Percentiles rank a stretch among this genome's conserved stretches.
Evolutionary conservation across 495 filamentous ascomycete genomes (phyloP).

Genomic region (Annulohypoxylon bovei): DNA sequence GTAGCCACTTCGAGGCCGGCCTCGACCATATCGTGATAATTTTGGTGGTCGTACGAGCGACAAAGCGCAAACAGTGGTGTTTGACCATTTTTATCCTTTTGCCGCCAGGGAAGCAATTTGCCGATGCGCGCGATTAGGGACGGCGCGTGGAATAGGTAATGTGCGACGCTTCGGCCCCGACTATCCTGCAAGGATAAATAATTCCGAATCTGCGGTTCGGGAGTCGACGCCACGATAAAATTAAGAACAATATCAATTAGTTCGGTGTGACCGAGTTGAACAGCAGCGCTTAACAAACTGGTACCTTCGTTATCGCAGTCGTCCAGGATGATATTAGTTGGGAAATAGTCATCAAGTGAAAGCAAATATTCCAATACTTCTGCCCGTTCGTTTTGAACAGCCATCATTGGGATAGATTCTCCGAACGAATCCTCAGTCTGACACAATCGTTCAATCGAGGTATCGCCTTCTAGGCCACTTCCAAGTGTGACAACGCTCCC

Average conservation of each 20-base stretch:
- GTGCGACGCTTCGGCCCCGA: constrained; percentile 86
- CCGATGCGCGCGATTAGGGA: constrained; percentile 79
- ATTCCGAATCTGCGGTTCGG: constrained; percentile 57
- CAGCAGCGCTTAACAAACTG: constrained; percentile 90
- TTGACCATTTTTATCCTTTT: constrained; percentile 94
- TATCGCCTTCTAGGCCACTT: constrained; percentile 83
- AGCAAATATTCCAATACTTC: constrained; percentile 81
- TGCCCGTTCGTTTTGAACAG: constrained; percentile 77
- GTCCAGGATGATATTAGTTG: constrained; percentile 72
- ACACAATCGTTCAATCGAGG: constrained; percentile 80
- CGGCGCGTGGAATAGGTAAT: constrained; percentile 96
- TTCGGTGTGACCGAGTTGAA: constrained; percentile 82
- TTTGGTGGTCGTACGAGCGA: constrained; percentile 91
- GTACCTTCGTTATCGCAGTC: constrained; percentile 90
- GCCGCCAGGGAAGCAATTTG: constrained; percentile 81
- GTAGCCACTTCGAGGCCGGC: constrained; percentile 79
- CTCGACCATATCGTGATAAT: constrained; percentile 87
- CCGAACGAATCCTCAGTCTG: constrained; percentile 84
- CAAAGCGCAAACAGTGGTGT: constrained; percentile 95
- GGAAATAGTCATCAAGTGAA: constrained; percentile 76
- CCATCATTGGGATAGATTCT: constrained; percentile 96
- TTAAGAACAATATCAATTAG: constrained; percentile 80
- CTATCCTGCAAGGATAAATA: constrained; percentile 83
- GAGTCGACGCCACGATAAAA: constrained; percentile 56
- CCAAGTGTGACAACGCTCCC: constrained; percentile 77